Base-by-base conservation (phyloP, 352 stramenopile genomes). In the Pelagophyceae sp. region DNA sequence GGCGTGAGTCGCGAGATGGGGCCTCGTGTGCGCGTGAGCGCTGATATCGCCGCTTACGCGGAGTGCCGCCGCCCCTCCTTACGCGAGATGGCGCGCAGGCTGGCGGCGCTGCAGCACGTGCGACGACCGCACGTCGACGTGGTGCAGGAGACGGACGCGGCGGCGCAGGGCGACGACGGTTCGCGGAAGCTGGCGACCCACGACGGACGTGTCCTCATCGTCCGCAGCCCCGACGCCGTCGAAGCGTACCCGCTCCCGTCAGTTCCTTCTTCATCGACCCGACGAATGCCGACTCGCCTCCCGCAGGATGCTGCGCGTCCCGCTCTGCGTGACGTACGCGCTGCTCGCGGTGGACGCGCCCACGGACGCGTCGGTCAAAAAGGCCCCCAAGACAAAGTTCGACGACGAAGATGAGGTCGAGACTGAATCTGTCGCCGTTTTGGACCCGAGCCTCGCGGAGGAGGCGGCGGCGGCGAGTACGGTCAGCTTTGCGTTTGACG, bases 51-150 rank as follows among this genome's bases (percentile, higher is more conserved):
- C n/a, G n/a, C n/a, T n/a, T n/a, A n/a, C n/a, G n/a, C n/a, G n/a
- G n/a, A n/a, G n/a, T n/a, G n/a, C n/a, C n/a, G n/a, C n/a, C n/a
- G n/a, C n/a, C n/a, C n/a, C n/a, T n/a, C n/a, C n/a, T n/a, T n/a
- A n/a, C n/a, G n/a, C n/a, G n/a, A n/a, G n/a, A n/a, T n/a, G n/a
- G n/a, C n/a, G n/a, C n/a, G n/a, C n/a, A n/a, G n/a, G 29, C 91
- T 98, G 79, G 94, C 93, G 31, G 91, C 91, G 27, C 85, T 98
- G 64, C 87, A 94, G 85, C 92, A 97, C 85, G 97, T 93, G 83
- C 90, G 93, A 37, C 89, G 93, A 38, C 90, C 91, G 2, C 90
- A 97, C 78, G 91, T 97, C n/a, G 83, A 87, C 61, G 71, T 87
- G 1, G 67, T 76, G 3, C 80, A 71, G 5, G 74, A 67, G 72